These are phyloP conservation scores for Aureobasidium mangrovei DNA, from an alignment of 2,329 filamentous ascomycete genomes.

Conservation along the genomic window DNA sequence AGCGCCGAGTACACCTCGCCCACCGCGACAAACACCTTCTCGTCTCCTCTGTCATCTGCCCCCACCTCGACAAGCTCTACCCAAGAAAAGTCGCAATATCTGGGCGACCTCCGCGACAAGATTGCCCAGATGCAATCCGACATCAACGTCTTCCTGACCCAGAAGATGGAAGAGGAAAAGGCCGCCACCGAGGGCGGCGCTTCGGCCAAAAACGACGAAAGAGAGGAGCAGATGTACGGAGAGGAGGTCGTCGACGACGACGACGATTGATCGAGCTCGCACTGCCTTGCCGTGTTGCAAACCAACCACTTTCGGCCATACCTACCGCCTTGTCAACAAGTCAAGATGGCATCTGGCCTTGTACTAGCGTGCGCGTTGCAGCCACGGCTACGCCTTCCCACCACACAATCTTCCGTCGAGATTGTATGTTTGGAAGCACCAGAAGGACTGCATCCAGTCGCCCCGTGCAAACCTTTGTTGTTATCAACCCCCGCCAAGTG, in stretches of 20 bases:
- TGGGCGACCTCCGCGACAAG: conserved; percentile 50
- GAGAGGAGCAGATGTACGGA: conserved; percentile 67
- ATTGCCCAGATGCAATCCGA: conserved; percentile 52
- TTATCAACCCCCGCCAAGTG: too few species aligned
- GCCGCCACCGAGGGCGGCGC: conserved; percentile 30
- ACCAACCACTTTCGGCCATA: too few species aligned
- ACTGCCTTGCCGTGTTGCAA: neutral
- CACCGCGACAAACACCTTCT: conserved; percentile 20
- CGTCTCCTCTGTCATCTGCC: conserved; percentile 17
- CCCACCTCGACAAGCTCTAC: conserved; percentile 24
- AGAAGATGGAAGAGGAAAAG: conserved; percentile 67
- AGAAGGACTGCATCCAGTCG: too few species aligned
- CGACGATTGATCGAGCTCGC: conserved; percentile 12
- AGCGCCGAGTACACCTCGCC: conserved; percentile 23
- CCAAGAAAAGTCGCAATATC: conserved; percentile 49
- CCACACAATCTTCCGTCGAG: too few species aligned
- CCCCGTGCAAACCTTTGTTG: too few species aligned
- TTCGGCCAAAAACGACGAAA: conserved; percentile 28
- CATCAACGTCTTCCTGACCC: conserved; percentile 63
- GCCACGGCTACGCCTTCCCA: too few species aligned
- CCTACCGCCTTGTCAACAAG: too few species aligned
- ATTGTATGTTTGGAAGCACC: too few species aligned
- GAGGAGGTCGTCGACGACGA: conserved; percentile 64
- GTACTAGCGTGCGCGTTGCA: too few species aligned
- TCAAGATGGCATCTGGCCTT: too few species aligned